Evolutionary conservation across 2,329 filamentous ascomycete genomes (phyloP).

Genomic region (Byssoonygena ceratinophila): DNA sequence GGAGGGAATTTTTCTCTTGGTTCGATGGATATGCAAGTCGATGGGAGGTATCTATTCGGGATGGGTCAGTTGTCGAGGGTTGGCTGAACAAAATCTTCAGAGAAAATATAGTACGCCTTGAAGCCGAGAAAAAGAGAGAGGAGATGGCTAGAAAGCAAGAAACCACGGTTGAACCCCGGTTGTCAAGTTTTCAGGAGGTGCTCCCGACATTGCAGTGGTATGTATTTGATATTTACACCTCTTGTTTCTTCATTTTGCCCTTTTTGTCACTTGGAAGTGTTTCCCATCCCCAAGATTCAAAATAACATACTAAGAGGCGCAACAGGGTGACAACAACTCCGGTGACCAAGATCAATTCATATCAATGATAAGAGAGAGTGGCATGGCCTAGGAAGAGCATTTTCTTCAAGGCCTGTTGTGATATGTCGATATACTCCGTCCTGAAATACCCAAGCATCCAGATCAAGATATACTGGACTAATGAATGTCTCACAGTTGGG

Average conservation of each 20-base stretch:
- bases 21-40: conserved; percentile 9
- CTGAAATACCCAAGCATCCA: conserved; percentile 6
- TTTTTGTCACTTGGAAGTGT: background rate
- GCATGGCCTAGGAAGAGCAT: background rate
- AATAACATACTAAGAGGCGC: background rate
- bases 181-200: background rate
- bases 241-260: background rate
- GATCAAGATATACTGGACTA: background rate
- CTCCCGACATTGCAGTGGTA: background rate
- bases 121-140: background rate
- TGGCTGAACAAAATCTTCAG: conserved; percentile 6
- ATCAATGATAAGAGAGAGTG: background rate
- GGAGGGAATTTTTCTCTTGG: background rate
- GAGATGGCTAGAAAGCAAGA: background rate
- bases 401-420: background rate
- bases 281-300: background rate
- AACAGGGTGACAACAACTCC: background rate
- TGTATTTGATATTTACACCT: background rate
- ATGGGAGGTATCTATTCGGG: conserved; percentile 11
- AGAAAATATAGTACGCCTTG: background rate
- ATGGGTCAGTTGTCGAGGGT: conserved; percentile 12
- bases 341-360: background rate
- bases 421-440: background rate
- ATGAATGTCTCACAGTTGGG: conserved; percentile 4
- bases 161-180: background rate